phyloP scores from a whole-genome alignment of 108 stramenopile species.

The Nannochloropsis salina region DNA sequence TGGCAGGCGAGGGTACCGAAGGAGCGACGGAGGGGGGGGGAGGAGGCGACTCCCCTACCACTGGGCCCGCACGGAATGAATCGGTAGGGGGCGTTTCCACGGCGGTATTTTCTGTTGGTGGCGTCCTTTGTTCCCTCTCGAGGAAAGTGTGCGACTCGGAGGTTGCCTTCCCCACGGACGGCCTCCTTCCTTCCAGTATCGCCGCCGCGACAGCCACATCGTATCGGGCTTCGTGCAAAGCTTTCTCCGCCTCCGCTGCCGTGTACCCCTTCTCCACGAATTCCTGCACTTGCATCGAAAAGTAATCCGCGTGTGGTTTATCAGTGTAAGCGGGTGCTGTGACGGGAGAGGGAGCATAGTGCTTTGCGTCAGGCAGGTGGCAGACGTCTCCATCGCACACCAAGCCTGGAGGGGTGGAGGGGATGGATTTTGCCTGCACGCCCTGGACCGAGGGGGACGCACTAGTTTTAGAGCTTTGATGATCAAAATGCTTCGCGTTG shows the following conservation, averaged over 20 bases:
- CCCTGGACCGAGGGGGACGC: no score
- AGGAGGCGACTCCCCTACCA: neutral
- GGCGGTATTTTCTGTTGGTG: neutral
- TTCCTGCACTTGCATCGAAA: constrained; percentile 9
- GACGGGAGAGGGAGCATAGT: neutral
- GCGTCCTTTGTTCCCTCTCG: neutral
- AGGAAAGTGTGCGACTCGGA: neutral
- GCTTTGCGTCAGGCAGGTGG: constrained; percentile 1
- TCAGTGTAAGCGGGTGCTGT: neutral
- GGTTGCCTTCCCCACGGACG: constrained; percentile 20
- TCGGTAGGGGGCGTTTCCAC: neutral
- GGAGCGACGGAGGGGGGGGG: neutral
- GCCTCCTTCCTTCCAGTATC: constrained; percentile 18
- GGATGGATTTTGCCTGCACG: neutral
- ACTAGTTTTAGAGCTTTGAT: no score
- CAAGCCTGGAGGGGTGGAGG: neutral
- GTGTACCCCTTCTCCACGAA: constrained; percentile 34
- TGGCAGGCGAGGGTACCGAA: neutral
- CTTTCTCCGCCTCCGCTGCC: constrained; percentile 16
- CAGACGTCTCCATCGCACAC: constrained; percentile 41
- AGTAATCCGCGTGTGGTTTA: neutral
- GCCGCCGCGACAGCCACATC: constrained; percentile 35
- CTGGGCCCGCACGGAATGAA: neutral
- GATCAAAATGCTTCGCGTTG: no score
- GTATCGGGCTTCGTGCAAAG: constrained; percentile 19